Conservation (phyloP, 2,329 filamentous ascomycete genomes). For the Xylaria arbuscula region DNA sequence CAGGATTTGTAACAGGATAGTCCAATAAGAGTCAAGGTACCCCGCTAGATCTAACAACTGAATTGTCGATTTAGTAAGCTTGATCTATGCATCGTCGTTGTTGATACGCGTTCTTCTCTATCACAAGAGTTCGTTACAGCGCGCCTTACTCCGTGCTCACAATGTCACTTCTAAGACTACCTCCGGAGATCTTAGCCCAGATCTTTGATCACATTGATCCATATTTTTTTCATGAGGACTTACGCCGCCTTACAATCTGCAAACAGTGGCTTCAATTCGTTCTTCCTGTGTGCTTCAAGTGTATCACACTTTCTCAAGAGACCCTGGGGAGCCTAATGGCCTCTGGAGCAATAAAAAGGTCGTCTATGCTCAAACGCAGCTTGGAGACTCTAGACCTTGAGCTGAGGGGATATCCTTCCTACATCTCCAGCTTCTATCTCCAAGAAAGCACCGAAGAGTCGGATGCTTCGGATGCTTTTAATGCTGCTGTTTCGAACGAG, state of each 20-base stretch:
- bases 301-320: constrained; percentile 8
- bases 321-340: constrained; percentile 10
- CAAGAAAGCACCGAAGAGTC: neutral
- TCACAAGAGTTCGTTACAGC: neutral
- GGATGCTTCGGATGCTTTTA: constrained; percentile 1
- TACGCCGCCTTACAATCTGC: constrained; percentile 11
- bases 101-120: neutral
- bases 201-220: constrained; percentile 21
- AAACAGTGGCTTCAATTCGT: constrained; percentile 30
- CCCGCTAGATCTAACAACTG: no score
- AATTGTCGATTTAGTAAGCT: no score
- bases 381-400: constrained; percentile 20
- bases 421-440: neutral
- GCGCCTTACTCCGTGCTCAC: neutral
- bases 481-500: neutral
- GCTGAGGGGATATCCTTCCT: neutral
- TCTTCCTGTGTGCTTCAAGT: neutral
- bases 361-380: constrained; percentile 1
- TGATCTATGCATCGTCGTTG: no score
- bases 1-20: no score
- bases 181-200: constrained; percentile 25
- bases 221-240: neutral
- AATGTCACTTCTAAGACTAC: constrained; percentile 28
- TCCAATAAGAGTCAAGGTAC: no score
- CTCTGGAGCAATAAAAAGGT: constrained; percentile 7